phyloP scores from a whole-genome alignment of 2,329 filamentous ascomycete species.

The Laburnicola sp. region DNA sequence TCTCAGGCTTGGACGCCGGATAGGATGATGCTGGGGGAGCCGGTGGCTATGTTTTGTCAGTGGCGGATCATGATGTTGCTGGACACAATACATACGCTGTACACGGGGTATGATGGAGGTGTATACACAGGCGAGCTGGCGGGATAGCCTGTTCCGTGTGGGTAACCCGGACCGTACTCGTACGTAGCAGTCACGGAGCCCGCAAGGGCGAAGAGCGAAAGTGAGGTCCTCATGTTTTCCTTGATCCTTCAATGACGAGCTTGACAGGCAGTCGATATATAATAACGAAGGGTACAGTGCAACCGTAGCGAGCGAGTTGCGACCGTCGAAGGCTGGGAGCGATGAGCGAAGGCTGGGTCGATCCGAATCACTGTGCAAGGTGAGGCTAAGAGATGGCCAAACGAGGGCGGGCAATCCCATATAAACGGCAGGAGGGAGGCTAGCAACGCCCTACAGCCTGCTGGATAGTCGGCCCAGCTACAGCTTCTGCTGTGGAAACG shows the following conservation, averaged over 20 bases:
- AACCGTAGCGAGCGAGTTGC: slow-evolving; percentile 47
- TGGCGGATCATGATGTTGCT: not conserved
- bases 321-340: slow-evolving; percentile 23
- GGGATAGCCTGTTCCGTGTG: not conserved
- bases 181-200: slow-evolving; percentile 29
- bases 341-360: slow-evolving; percentile 19
- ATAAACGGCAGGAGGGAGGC: slow-evolving; percentile 27
- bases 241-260: slow-evolving; percentile 14
- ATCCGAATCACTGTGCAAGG: slow-evolving; percentile 17
- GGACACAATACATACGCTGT: not conserved
- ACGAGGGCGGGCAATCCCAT: slow-evolving; percentile 25
- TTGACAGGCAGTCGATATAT: slow-evolving; percentile 21
- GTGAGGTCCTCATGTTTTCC: slow-evolving; percentile 35
- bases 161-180: slow-evolving; percentile 2
- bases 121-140: slow-evolving; percentile 1
- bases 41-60: not conserved
- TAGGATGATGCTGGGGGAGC: not conserved
- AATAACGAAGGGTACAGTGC: slow-evolving; percentile 35
- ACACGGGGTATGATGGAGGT: slow-evolving; percentile 2
- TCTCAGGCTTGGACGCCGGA: too few relatives aligned
- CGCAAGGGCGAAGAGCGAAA: slow-evolving; percentile 38
- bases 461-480: slow-evolving; percentile 19
- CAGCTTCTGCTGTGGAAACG: slow-evolving; percentile 22
- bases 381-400: slow-evolving; percentile 17
- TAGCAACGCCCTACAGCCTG: slow-evolving; percentile 27